A percentile compares a stretch with the other conserved stretches of the same genome.
Conservation (phyloP, 2,329 filamentous ascomycete species). For the Verticillium klebahnii region DNA sequence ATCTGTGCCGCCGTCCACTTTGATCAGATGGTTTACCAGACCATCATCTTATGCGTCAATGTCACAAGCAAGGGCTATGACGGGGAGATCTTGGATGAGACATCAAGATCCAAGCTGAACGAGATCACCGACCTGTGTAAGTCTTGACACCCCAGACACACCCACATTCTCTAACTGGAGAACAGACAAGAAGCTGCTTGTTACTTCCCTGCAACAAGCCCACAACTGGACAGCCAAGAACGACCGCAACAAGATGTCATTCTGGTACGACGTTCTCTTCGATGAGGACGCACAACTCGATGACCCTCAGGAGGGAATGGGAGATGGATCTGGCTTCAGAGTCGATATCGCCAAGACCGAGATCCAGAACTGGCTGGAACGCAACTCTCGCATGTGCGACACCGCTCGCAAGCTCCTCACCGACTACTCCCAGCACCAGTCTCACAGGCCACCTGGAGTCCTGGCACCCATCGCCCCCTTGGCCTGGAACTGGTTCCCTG, state of each 20-base stretch:
- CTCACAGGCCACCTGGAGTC: constrained; percentile 43
- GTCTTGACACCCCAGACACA: constrained; percentile 18
- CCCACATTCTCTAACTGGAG: background rate
- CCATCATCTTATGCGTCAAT: constrained; percentile 61
- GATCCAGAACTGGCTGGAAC: constrained; percentile 57
- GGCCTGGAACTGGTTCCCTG: constrained; percentile 52
- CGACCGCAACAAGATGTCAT: constrained; percentile 65
- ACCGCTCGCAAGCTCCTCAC: constrained; percentile 49
- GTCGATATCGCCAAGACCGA: constrained; percentile 55
- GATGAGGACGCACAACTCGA: constrained; percentile 48
- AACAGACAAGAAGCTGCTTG: constrained; percentile 60
- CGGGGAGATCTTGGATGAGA: constrained; percentile 56
- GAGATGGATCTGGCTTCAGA: constrained; percentile 48
- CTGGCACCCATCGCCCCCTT: constrained; percentile 46
- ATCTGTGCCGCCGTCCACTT: constrained; percentile 61
- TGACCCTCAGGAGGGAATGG: constrained; percentile 46
- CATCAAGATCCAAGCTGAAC: constrained; percentile 50
- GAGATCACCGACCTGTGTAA: constrained; percentile 62
- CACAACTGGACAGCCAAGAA: constrained; percentile 68
- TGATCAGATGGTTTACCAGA: constrained; percentile 62
- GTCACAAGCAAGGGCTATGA: constrained; percentile 65
- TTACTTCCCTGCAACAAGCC: constrained; percentile 61
- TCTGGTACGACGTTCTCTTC: constrained; percentile 63
- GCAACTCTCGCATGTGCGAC: constrained; percentile 55
- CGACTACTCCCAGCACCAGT: constrained; percentile 47